Evolutionary conservation across 106 monocot species (phyloP).

Genomic region (Chionographis japonica): DNA sequence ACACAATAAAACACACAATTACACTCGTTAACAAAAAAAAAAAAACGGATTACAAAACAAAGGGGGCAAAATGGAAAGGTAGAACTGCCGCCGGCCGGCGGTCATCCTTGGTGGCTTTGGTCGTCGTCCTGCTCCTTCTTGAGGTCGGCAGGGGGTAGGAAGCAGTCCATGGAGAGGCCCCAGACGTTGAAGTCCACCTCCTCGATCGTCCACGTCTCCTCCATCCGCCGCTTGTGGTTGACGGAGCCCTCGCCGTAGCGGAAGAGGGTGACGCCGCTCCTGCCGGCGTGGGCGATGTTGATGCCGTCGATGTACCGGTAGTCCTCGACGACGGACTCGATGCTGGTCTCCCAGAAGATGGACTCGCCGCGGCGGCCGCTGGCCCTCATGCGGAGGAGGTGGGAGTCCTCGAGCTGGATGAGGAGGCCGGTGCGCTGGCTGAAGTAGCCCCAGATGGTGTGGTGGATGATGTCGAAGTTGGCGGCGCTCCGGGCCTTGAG

Average conservation of each 20-base stretch:
- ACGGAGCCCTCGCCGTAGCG: conserved; percentile 77
- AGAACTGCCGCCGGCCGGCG: too few relatives aligned
- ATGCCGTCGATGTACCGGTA: conserved; percentile 78
- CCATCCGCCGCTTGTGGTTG: conserved; percentile 86
- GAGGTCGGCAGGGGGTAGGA: conserved; percentile 68
- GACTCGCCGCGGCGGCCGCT: conserved; percentile 29
- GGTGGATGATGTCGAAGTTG: conserved; percentile 70
- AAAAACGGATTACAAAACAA: too few relatives aligned
- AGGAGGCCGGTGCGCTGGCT: conserved; percentile 85
- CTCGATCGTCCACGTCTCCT: conserved; percentile 78
- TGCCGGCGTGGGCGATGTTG: conserved; percentile 73
- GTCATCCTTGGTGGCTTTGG: not conserved
- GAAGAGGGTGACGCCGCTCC: conserved; percentile 55
- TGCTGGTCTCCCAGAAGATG: conserved; percentile 84
- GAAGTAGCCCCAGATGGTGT: conserved; percentile 95
- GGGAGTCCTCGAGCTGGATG: conserved; percentile 83
- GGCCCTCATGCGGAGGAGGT: conserved; percentile 70
- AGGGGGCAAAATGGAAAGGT: too few relatives aligned
- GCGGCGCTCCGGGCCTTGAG: conserved; percentile 39
- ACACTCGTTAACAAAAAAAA: too few relatives aligned
- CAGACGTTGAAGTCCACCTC: conserved; percentile 80
- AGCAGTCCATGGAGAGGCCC: conserved; percentile 71
- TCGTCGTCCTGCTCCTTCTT: conserved; percentile 40
- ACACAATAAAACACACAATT: too few relatives aligned
- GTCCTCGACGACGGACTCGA: conserved; percentile 63